phyloP scores from a whole-genome alignment of 2,329 filamentous ascomycete genomes.

The Amylocarpus encephaloides region DNA sequence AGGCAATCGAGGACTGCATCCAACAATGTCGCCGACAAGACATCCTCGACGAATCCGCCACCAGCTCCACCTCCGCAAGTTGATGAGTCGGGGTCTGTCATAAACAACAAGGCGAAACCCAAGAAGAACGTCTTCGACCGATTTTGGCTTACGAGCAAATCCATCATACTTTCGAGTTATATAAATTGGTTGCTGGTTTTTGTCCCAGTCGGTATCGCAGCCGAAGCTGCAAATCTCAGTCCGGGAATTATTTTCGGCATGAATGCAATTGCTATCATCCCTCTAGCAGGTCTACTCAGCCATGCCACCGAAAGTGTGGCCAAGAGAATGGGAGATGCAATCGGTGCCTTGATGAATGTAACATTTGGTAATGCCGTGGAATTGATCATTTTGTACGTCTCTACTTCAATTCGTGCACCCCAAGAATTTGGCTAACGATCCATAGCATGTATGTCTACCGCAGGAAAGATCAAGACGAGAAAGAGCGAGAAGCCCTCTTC shows the following conservation, averaged over 20 bases:
- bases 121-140: constrained; percentile 26
- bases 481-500: constrained; percentile 38
- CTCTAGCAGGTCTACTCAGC: constrained; percentile 64
- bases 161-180: constrained; percentile 65
- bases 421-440: constrained; percentile 20
- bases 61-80: constrained; percentile 42
- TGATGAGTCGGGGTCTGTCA: constrained; percentile 51
- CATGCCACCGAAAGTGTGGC: constrained; percentile 73
- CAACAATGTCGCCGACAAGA: constrained; percentile 32
- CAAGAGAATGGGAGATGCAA: constrained; percentile 62
- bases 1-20: constrained; percentile 23
- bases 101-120: constrained; percentile 34
- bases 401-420: background rate
- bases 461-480: constrained; percentile 39
- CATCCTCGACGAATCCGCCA: constrained; percentile 33
- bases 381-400: constrained; percentile 63
- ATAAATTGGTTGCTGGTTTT: constrained; percentile 72
- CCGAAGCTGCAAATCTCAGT: constrained; percentile 47
- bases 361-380: constrained; percentile 77
- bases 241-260: constrained; percentile 63
- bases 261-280: constrained; percentile 71
- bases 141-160: constrained; percentile 39
- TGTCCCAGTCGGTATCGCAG: constrained; percentile 69
- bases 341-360: constrained; percentile 68
- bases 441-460: constrained; percentile 48